Evolutionary conservation across 345 rosid genomes (phyloP), one percentile per base, ranked within the genome.

Genomic region (Lepidium africanum): DNA sequence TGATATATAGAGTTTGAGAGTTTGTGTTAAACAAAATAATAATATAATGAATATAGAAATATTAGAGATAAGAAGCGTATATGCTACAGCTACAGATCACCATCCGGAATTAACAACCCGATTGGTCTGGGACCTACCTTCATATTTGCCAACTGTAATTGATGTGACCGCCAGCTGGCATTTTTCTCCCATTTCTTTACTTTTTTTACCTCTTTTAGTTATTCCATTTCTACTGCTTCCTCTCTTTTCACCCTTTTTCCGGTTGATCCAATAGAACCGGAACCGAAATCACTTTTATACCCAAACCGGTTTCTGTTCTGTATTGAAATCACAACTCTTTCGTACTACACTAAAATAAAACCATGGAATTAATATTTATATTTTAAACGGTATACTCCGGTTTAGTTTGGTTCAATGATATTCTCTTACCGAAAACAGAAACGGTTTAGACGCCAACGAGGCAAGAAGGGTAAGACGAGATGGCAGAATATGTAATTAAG

Each of bases 111-210:
- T 68, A 75, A 75, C 74, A 75, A 75, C 63, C 78, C 60, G 60
- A 69, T 69, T 68, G 47, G 54, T 62, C 41, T 40, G 60, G 78
- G 61, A 0, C 74, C 74, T 69, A 55, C 54, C 56, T 47, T 35
- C 15, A 55, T 62, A 54, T 62, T 53, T 75, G 78, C 74, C 78
- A 75, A 62, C 78, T 75, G 3, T 38, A 25, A 62, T 48, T 75
- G 78, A 75, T 75, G 74, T 75, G 78, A 75, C 60, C 25, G 74
- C 74, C 78, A 75, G 74, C 74, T 75, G 78, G 70, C 78, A 62
- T 11, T 54, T 15, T 19, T 21, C n/a, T 21, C 23, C 25, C 13
- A 25, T 3, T 0, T 9, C 23, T 3, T 74, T 62, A 61, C 70
- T 1, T 19, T 21, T 21, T 62, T 38, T 55, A 33, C 60, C 72